These are phyloP conservation scores for Epichloe typhina DNA, from an alignment of 2,329 filamentous ascomycete genomes.

Conservation along the genomic window DNA sequence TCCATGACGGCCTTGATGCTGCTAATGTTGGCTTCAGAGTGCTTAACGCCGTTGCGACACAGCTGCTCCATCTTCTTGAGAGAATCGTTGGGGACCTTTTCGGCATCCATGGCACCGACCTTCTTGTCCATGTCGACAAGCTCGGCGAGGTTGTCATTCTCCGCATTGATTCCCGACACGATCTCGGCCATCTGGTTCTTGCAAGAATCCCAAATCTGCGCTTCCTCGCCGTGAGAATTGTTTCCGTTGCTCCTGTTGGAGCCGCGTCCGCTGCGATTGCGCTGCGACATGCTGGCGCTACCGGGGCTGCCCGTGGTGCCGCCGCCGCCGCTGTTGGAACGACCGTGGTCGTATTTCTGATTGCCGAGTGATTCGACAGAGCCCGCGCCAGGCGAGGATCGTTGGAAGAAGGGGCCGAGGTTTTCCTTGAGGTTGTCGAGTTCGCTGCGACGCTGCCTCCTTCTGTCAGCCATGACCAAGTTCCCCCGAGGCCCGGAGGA, in stretches of 20 bases:
- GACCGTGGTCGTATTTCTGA: slow-evolving; percentile 5
- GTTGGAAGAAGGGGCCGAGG: slow-evolving; percentile 21
- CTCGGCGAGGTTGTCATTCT: slow-evolving; percentile 27
- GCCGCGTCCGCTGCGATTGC: slow-evolving; percentile 30
- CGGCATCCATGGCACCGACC: slow-evolving; percentile 24
- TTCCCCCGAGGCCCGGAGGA: neutral
- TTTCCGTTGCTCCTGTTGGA: slow-evolving; percentile 31
- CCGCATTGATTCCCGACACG: slow-evolving; percentile 26
- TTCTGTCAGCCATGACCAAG: slow-evolving; percentile 21
- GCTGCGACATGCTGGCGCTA: slow-evolving; percentile 25
- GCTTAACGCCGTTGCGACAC: slow-evolving; percentile 29
- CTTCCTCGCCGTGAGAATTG: slow-evolving; percentile 27
- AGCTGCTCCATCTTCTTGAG: slow-evolving; percentile 30
- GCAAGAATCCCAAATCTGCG: slow-evolving; percentile 28
- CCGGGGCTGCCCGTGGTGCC: neutral
- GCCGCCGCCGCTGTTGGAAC: slow-evolving; percentile 6
- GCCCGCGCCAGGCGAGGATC: slow-evolving; percentile 10
- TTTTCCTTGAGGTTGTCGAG: slow-evolving; percentile 21
- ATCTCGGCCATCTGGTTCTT: slow-evolving; percentile 27
- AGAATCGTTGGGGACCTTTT: slow-evolving; percentile 23
- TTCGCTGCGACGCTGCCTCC: slow-evolving; percentile 19
- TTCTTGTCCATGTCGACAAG: slow-evolving; percentile 28
- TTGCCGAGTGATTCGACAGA: slow-evolving; percentile 5
- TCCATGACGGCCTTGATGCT: slow-evolving; percentile 26
- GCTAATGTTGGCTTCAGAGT: slow-evolving; percentile 24